Base-by-base conservation (phyloP, 2,329 filamentous ascomycete species). In the Salinomyces thailandicus region DNA sequence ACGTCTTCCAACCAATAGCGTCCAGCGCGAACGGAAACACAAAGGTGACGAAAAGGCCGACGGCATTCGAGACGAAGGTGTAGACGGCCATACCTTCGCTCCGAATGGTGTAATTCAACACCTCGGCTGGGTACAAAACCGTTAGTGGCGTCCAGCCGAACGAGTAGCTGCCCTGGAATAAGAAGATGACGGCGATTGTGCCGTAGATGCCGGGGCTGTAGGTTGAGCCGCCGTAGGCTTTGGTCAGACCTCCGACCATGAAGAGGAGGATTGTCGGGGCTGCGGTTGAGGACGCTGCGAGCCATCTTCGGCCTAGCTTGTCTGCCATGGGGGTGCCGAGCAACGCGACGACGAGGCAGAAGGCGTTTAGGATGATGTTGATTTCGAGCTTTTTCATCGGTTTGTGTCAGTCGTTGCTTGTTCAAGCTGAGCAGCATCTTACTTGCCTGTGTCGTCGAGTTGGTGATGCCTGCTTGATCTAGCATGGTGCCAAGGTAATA, bases 1-100 rank as follows among this genome's bases (percentile, higher is more conserved):
- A 52, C 33, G 43, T 47, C 18, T 44, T 45, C 48, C 50, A 52
- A 9, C 60, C 56, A 39, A 79, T 78, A 41, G 62, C 72, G 39
- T 67, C 58, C 42, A 77, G 71, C 2, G 71, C 63, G 3, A 75
- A 62, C 0, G 74, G 74, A 0, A 73, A 76, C 39, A 50, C 40
- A 24, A 47, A 43, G 13, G 43, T 42, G 13, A 49, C 40, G n/a
- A 47, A n/a, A n/a, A 46, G 39, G 67, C 69, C 45, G 13, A 43
- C 30, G 5, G 20, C 32, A 32, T 45, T 47, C 9, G 40, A 30
- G 39, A 43, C 36, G 18, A 47, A 39, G 7, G 14, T 22, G 3
- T 40, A 43, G 22, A 47, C 41, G 0, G 38, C 45, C 18, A 43
- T 5, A 2, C 66, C 67, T 29, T 66, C 64, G 1, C 65, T 65